Conservation (phyloP, 371 early-diverging fungal species). For the Dichotomocladium elegans region DNA sequence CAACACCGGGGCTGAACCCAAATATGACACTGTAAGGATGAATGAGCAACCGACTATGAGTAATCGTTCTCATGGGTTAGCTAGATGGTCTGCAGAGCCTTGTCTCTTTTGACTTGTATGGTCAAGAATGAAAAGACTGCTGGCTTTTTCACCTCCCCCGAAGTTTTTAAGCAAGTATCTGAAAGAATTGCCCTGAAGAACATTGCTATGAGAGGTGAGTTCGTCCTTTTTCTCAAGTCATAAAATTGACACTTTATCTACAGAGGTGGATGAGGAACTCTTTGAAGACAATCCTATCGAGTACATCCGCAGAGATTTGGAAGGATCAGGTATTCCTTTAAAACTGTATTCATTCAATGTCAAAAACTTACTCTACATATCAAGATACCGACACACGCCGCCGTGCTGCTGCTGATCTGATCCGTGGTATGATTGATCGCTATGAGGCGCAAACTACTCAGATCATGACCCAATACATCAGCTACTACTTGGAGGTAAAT, state of each 20-base stretch:
- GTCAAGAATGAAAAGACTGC: conserved; percentile 73
- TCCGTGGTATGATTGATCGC: conserved; percentile 87
- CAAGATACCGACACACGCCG: conserved; percentile 87
- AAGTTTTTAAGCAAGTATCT: conserved; percentile 74
- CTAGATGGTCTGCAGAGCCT: conserved; percentile 83
- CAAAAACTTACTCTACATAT: background rate
- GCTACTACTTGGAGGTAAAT: conserved; percentile 61
- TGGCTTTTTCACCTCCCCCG: conserved; percentile 64
- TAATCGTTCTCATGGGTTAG: background rate
- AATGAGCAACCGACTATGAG: background rate
- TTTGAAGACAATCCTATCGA: conserved; percentile 97
- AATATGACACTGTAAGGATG: conserved; percentile 72
- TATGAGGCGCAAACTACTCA: conserved; percentile 79
- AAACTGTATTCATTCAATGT: background rate
- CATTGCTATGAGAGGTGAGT: conserved; percentile 73
- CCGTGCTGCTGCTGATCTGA: conserved; percentile 88
- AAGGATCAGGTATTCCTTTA: conserved; percentile 68
- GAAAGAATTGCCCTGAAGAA: conserved; percentile 93
- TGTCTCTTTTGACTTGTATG: conserved; percentile 86
- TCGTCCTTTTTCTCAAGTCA: background rate
- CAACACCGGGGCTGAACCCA: conserved; percentile 60
- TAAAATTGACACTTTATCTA: background rate
- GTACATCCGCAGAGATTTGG: conserved; percentile 90
- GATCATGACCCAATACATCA: conserved; percentile 77
- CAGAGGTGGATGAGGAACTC: conserved; percentile 87